These are phyloP conservation scores for Osmanthus fragrans DNA, from an alignment of 257 asterid genomes.

Conservation along the genomic window DNA sequence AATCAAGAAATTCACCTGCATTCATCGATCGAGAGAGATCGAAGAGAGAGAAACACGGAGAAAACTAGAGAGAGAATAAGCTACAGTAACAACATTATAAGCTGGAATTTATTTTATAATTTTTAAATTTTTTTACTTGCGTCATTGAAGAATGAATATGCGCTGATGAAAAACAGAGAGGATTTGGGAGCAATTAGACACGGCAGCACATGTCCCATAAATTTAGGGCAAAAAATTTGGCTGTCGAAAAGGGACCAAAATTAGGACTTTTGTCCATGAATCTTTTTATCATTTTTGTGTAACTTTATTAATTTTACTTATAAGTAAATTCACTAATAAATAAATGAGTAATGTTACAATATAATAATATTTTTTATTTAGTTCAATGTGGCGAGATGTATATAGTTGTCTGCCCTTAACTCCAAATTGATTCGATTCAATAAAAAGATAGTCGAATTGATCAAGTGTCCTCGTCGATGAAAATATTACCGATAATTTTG, in stretches of 20 bases:
- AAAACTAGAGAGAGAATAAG: slow-evolving; percentile 16
- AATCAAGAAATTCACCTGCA: slow-evolving; percentile 41
- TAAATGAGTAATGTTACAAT: too few relatives aligned
- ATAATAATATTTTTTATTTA: too few relatives aligned
- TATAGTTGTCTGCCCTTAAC: too few relatives aligned
- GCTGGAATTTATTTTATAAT: background rate
- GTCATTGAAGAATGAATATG: background rate
- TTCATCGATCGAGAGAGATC: slow-evolving; percentile 50
- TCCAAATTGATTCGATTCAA: too few relatives aligned
- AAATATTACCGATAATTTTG: too few relatives aligned
- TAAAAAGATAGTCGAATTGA: too few relatives aligned
- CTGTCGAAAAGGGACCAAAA: background rate
- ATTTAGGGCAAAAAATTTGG: background rate
- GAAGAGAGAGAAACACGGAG: slow-evolving; percentile 35
- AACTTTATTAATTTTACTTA: too few relatives aligned
- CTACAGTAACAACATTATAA: background rate
- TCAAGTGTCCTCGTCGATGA: too few relatives aligned
- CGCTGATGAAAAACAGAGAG: background rate
- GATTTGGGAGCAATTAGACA: background rate
- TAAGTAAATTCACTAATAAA: too few relatives aligned
- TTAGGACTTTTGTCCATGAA: background rate
- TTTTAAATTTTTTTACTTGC: background rate
- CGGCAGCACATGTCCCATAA: background rate
- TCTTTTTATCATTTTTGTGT: background rate
- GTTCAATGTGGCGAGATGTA: too few relatives aligned